Percentiles rank a stretch among this genome's conserved stretches.
These are phyloP conservation scores for Fomes fomentarius DNA, from an alignment of 1,284 basidiomycete species.

Conservation along the genomic window DNA sequence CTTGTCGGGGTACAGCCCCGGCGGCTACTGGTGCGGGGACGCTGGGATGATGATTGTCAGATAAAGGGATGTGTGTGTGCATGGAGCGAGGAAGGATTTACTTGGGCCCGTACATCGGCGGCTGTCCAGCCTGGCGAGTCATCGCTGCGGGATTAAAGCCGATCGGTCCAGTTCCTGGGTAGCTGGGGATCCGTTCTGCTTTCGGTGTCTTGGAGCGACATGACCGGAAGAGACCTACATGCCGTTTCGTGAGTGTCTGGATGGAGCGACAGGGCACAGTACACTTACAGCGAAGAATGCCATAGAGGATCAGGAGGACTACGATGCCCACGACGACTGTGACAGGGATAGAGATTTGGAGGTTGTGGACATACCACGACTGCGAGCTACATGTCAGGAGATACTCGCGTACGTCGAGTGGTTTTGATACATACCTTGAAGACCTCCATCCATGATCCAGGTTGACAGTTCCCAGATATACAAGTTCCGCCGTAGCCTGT, in stretches of 20 bases:
- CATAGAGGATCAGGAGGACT: conserved; percentile 42
- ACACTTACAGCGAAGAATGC: conserved; percentile 20
- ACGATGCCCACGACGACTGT: conserved; percentile 74
- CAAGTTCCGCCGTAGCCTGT: conserved; percentile 78
- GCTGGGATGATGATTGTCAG: background rate
- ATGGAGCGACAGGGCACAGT: background rate
- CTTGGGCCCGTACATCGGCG: conserved; percentile 20
- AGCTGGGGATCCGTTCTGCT: conserved; percentile 17
- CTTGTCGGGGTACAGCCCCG: background rate
- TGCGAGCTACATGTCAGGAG: conserved; percentile 24
- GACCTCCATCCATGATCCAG: conserved; percentile 65
- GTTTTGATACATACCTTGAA: conserved; percentile 51
- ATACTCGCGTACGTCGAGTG: background rate
- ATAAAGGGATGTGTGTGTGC: background rate
- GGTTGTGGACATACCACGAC: conserved; percentile 77
- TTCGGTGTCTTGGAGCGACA: conserved; percentile 9
- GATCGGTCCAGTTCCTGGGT: conserved; percentile 15
- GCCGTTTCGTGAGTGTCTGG: background rate
- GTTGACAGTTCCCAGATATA: conserved; percentile 62
- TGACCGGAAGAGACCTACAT: conserved; percentile 10
- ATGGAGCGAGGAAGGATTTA: background rate
- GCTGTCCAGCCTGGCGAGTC: conserved; percentile 4
- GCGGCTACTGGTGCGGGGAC: conserved; percentile 3
- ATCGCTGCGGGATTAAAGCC: conserved; percentile 17
- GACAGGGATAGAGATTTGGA: conserved; percentile 82